These are phyloP conservation scores for Fusarium clavum DNA, from an alignment of 2,329 filamentous ascomycete species.

Conservation along the genomic window DNA sequence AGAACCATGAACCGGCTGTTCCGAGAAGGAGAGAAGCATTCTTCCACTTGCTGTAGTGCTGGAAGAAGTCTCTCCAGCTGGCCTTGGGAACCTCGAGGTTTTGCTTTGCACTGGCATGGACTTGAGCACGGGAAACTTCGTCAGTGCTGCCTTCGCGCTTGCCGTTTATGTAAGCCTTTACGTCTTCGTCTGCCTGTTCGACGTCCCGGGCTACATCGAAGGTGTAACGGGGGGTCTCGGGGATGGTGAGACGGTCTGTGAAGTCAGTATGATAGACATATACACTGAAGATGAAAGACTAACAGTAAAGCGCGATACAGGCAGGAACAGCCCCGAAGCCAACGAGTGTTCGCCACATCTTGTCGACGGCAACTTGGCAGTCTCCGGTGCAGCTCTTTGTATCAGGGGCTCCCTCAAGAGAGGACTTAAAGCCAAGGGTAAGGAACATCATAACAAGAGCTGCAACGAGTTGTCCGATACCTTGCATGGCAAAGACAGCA, in stretches of 20 bases:
- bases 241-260: slow-evolving; percentile 77
- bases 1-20: slow-evolving; percentile 88
- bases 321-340: slow-evolving; percentile 85
- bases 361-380: slow-evolving; percentile 70
- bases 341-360: slow-evolving; percentile 87
- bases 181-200: slow-evolving; percentile 78
- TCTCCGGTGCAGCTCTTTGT: slow-evolving; percentile 64
- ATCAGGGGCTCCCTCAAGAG: slow-evolving; percentile 64
- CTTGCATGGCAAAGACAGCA: slow-evolving; percentile 88
- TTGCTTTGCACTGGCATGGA: slow-evolving; percentile 64
- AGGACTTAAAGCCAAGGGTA: slow-evolving; percentile 76
- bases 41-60: slow-evolving; percentile 77
- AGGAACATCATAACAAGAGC: slow-evolving; percentile 82
- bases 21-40: slow-evolving; percentile 79
- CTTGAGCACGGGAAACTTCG: slow-evolving; percentile 71
- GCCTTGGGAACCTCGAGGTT: slow-evolving; percentile 75
- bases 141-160: slow-evolving; percentile 72
- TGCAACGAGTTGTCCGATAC: slow-evolving; percentile 81
- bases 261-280: not conserved
- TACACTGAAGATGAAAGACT: no score
- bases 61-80: slow-evolving; percentile 76
- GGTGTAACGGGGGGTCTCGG: slow-evolving; percentile 88
- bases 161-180: slow-evolving; percentile 78
- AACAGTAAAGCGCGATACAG: slow-evolving; percentile 78
- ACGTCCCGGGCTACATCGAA: slow-evolving; percentile 83